A percentile compares a stretch with the other conserved stretches of the same genome.
phyloP scores from a whole-genome alignment of 768 basidiomycete genomes.

The Mycena leptocephala region DNA sequence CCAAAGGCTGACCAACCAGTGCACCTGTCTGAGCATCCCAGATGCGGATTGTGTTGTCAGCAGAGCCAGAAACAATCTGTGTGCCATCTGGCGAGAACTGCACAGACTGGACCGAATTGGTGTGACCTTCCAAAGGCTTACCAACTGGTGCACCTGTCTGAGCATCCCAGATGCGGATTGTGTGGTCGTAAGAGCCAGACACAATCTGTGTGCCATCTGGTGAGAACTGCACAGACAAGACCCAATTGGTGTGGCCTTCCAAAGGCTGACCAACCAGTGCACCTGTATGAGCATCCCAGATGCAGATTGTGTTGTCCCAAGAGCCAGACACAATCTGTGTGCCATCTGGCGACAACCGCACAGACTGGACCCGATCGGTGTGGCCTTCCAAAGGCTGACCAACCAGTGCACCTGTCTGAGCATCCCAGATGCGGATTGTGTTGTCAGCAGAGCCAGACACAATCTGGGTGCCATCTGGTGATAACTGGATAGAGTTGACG shows the following conservation, averaged over 20 bases:
- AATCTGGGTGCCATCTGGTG: neutral
- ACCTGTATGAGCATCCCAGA: neutral
- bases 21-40: too few species aligned
- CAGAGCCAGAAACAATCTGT: too few species aligned
- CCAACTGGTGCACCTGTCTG: too few species aligned
- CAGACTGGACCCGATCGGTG: neutral
- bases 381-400: neutral
- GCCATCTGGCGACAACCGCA: neutral
- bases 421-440: neutral
- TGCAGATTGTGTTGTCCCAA: neutral
- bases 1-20: too few species aligned
- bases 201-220: neutral
- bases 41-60: too few species aligned
- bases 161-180: neutral
- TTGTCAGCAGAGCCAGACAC: neutral
- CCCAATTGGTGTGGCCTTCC: neutral
- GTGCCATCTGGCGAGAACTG: too few species aligned
- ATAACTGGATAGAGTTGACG: neutral
- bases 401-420: too few species aligned
- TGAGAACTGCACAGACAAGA: too few species aligned
- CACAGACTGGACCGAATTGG: too few species aligned
- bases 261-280: neutral
- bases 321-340: neutral
- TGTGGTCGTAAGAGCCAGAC: neutral
- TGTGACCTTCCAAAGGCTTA: too few species aligned